Base-by-base conservation (phyloP, 208 protist species). In the Trypanosoma lewisi region DNA sequence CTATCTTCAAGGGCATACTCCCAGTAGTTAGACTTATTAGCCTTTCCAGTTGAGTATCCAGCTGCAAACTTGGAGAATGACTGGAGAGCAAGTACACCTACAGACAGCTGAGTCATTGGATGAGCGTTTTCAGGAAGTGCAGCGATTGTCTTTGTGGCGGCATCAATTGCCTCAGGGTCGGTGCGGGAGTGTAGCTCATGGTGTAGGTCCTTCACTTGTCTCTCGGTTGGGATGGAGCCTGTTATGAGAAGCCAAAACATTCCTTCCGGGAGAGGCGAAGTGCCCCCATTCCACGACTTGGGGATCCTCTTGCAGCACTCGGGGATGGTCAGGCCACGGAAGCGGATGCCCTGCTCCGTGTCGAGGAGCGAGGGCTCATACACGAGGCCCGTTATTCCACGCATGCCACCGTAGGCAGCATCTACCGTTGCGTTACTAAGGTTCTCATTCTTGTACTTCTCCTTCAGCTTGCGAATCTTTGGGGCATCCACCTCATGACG, bases 191-290 rank as follows among this genome's bases (percentile, higher is more conserved):
- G 89, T 8, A 98, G 72, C 69, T 98, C 95, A n/a, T 70, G 67
- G 53, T 59, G 83, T 30, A 98, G 63, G 34, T 36, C 75, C 71
- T 75, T 72, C 27, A 67, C 70, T 76, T 96, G 87, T 75, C 77
- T 78, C 14, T 70, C 61, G 27, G 93, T 98, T 41, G 97, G 98
- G 55, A 98, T 74, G 66, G 97, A 84, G 63, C 97, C 97, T 31
- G 97, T 99, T 33, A 99, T 59, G 34, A 99, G 87, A 21, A 99
- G 89, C 97, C 97, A 99, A 16, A 98, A 78, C 64, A 98, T 84
- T 56, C 77, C 94, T 87, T 99, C 97, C 33, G 97, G 95, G 19
- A 98, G 75, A 58, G 97, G 96, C 80, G 98, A 90, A 30, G 63
- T 48, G 47, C 90, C 90, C 34, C 80, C 85, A 53, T 61, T 34